A percentile compares a stretch with the other conserved stretches of the same genome.
phyloP scores from a whole-genome alignment of 2,329 filamentous ascomycete species.

The Colletotrichum plurivorum region DNA sequence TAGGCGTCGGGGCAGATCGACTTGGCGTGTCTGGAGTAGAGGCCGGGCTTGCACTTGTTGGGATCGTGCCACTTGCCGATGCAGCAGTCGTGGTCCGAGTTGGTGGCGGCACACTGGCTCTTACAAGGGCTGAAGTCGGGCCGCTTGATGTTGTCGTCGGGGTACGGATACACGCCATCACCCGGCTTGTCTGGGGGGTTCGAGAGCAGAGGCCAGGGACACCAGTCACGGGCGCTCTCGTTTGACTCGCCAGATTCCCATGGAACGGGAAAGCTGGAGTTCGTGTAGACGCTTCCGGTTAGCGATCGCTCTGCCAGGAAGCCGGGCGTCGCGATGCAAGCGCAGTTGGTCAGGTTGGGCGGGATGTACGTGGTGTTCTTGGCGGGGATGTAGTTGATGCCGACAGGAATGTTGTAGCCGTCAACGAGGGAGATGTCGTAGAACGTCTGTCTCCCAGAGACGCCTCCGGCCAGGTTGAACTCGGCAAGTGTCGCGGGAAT shows the following conservation, averaged over 20 bases:
- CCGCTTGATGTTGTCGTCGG: constrained; percentile 79
- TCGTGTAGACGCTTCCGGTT: constrained; percentile 73
- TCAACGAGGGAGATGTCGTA: constrained; percentile 90
- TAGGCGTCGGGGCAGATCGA: constrained; percentile 87
- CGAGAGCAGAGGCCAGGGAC: constrained; percentile 83
- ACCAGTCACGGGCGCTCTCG: constrained; percentile 76
- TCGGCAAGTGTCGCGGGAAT: constrained; percentile 84
- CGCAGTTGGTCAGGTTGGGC: constrained; percentile 82
- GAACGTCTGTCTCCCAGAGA: constrained; percentile 75
- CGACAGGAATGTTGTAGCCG: constrained; percentile 84
- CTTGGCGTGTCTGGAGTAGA: constrained; percentile 80
- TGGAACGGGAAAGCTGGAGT: constrained; percentile 75
- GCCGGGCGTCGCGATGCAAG: constrained; percentile 80
- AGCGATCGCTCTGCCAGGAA: constrained; percentile 69
- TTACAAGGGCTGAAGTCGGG: constrained; percentile 84
- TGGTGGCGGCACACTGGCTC: constrained; percentile 81
- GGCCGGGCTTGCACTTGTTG: constrained; percentile 74
- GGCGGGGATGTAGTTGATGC: constrained; percentile 72
- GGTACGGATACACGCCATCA: constrained; percentile 85
- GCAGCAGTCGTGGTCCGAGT: constrained; percentile 80
- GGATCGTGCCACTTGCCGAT: constrained; percentile 77
- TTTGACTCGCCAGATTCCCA: constrained; percentile 74
- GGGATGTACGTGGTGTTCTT: constrained; percentile 77
- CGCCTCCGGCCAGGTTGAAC: constrained; percentile 80
- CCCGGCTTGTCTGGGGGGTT: constrained; percentile 77